Evolutionary conservation across 2,329 filamentous ascomycete genomes (phyloP), one percentile per base, ranked within the genome.

Genomic region (Kalmusia sp.): DNA sequence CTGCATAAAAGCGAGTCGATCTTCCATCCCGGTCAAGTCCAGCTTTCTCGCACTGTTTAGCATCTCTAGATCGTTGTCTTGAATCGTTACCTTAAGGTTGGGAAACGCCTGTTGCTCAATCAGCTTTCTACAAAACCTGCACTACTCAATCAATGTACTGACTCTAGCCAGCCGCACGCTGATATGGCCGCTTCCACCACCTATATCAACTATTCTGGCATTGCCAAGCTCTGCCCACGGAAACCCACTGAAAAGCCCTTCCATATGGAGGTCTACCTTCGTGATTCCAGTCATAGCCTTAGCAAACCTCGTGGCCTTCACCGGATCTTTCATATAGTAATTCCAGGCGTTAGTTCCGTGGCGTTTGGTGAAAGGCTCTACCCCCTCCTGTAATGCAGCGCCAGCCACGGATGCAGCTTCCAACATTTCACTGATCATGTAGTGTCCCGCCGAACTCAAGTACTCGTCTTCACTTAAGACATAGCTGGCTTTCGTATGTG

Each of bases 381-480:
- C 41, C 33, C 21, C 30, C 25, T 3, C 33, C 22, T 31, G 49
- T 31, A 6, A 51, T 46, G 19, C 41, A 31, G 17, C 41, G 3
- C 52, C 38, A 3, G 55, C 38, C 22, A 61, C 55, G 9, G 58
- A 55, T 9, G 63, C 54, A 3, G 67, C 68, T 35, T 58, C 58
- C 50, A 69, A 54, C 51, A 67, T 58, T 17, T 69, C 67, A 51
- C 69, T 66, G 31, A 69, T 27, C 51, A 63, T 50, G 12, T 50
- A 55, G 19, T 50, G 43, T 3, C 21, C 35, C 1, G 38, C 31
- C 9, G 53, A 35, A 4, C 25, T 19, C 9, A 56, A 12, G 6
- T 56, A 37, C 12, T 35, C 22, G 21, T 57, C 54, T 5, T 31
- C 15, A 14, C 39, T 40, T 15, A 51, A 43, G n/a, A 44, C 8